phyloP scores from a whole-genome alignment of 257 asterid genomes.

The Cordia subcordata region DNA sequence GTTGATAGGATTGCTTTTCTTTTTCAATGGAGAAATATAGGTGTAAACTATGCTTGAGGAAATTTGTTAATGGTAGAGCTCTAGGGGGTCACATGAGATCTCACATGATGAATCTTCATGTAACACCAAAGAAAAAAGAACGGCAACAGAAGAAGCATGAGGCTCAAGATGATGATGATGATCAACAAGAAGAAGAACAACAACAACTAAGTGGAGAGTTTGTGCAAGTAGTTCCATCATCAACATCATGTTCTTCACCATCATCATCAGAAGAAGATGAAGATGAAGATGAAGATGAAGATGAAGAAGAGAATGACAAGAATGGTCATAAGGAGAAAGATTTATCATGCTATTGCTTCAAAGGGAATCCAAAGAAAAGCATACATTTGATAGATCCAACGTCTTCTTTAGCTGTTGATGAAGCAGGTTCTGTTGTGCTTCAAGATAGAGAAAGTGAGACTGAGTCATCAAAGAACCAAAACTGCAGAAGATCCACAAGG shows the following conservation, averaged over 20 bases:
- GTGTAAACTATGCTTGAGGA: conserved; percentile 68
- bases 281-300: conserved; percentile 8
- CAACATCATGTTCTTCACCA: conserved; percentile 21
- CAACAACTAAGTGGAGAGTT: conserved; percentile 20
- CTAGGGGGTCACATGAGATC: conserved; percentile 96
- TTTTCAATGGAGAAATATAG: conserved; percentile 64
- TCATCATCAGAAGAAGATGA: conserved; percentile 10
- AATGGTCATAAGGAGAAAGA: conserved; percentile 9
- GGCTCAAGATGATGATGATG: neutral
- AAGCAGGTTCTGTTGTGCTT: conserved; percentile 29
- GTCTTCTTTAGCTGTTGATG: conserved; percentile 14
- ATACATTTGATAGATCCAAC: conserved; percentile 23
- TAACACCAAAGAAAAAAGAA: conserved; percentile 7
- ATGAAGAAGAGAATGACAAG: conserved; percentile 8
- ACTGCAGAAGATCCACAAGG: conserved; percentile 46
- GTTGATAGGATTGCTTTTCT: no score
- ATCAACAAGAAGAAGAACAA: conserved; percentile 5
- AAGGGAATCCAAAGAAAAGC: conserved; percentile 21
- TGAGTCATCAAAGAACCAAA: conserved; percentile 38
- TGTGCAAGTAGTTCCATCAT: conserved; percentile 19
- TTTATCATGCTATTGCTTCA: conserved; percentile 11
- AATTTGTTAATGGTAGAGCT: conserved; percentile 73
- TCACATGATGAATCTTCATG: conserved; percentile 48
- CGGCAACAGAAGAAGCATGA: conserved; percentile 1
- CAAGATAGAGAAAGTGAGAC: conserved; percentile 62